Evolutionary conservation across 345 rosid genomes (phyloP).

Genomic region (Rhodamnia argentea): DNA sequence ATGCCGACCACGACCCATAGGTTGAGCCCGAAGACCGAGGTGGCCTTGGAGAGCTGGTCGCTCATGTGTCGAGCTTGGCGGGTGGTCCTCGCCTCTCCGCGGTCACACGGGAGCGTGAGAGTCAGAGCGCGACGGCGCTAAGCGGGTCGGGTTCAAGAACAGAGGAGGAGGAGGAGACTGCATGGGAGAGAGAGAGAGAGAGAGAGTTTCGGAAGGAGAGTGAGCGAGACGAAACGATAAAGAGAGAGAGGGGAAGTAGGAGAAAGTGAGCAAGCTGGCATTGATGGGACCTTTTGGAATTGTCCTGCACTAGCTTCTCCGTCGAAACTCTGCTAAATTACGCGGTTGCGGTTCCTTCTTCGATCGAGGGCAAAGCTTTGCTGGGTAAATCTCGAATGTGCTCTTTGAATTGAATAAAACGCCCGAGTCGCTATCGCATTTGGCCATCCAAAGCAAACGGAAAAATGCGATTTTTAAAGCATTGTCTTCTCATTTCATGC

Average conservation of each 20-base stretch:
- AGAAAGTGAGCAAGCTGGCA: neutral
- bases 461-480: too few species aligned
- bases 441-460: too few species aligned
- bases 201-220: too few species aligned
- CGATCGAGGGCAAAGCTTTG: neutral
- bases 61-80: neutral
- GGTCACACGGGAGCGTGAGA: neutral
- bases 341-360: neutral
- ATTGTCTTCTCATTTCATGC: too few species aligned
- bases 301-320: neutral
- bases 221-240: neutral
- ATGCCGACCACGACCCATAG: conserved; percentile 77
- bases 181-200: neutral
- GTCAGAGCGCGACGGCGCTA: neutral
- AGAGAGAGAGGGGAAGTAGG: neutral
- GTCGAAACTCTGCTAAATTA: neutral
- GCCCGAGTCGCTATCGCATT: too few species aligned
- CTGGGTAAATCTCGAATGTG: neutral
- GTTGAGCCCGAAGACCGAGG: conserved; percentile 72
- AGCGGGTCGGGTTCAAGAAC: neutral
- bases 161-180: neutral
- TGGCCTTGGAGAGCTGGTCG: conserved; percentile 53
- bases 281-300: conserved; percentile 1
- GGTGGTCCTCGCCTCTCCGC: neutral
- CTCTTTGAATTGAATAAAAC: too few species aligned